Base-by-base conservation (phyloP, 129 eudicot genomes). In the Cynara cardunculus region DNA sequence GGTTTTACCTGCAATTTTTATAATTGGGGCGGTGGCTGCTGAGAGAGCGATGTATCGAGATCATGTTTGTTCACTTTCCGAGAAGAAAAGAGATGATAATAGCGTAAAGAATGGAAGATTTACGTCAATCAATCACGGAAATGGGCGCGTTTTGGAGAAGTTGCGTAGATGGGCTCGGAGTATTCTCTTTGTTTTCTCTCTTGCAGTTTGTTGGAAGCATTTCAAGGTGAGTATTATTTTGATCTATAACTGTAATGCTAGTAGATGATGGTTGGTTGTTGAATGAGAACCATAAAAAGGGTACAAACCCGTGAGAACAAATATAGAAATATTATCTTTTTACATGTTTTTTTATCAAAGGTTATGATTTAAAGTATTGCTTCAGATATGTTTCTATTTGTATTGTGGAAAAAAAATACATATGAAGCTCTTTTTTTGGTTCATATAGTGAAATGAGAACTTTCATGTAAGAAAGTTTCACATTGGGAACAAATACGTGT, bases 191-290 rank as follows among this genome's bases (percentile, higher is more conserved):
- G 64, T 89, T 71, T 72, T 88, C 46, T 85, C 91, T 56, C 68
- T 92, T 75, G 91, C 85, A 31, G 88, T 95, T 77, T 85, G 89
- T 86, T 92, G 90, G 90, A 92, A 75, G 89, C 99, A 95, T 91
- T 87, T 79, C 66, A 88, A 75, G 97, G 98, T 90, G 87, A 32
- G 82, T 26, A 71, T 80, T 59, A 24, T 67, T 75, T 28, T 34
- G 25, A 32, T 9, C n/a, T 41, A 11, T 25, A 53, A 56, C 16
- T 79, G 28, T 28, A 44, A 21, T 66, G 24, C 64, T 44, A 30
- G 7, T 46, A 49, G 69, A 46, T 34, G 0, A 34, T 5, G 39
- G 39, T 5, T 9, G 39, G 9, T 34, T 5, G 7, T 34, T 5
- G 5, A 34, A 34, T 4, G 39, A 34, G 39, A 34, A 34, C 1